Base-by-base conservation (phyloP, 495 filamentous ascomycete species). In the Darksidea phi region DNA sequence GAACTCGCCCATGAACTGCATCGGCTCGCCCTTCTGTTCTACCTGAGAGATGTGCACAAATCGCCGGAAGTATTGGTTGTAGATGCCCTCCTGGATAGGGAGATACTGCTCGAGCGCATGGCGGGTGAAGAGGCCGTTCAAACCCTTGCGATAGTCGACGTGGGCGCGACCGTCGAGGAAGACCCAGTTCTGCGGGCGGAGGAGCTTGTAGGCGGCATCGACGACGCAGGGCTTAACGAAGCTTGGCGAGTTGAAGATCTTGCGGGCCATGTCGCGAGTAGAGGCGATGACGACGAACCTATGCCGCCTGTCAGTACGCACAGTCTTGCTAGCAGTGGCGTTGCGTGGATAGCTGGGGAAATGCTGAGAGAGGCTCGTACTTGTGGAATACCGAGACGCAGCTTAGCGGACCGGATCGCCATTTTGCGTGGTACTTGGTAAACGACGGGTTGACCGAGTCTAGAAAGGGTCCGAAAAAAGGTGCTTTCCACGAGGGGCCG, bases 381-480 rank as follows among this genome's bases (percentile, higher is more conserved):
- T 98, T 98, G 83, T 98, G 94, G 79, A 98, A 98, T 61, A 98
- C 91, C 12, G 91, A 96, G 59, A 98, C 93, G 76, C 94, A 98
- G 78, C 92, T 96, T 68, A 98, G 80, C 12, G 86, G 84, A 13
- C 89, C 94, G 72, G 89, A 94, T 67, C 84, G 70, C 93, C 93
- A 98, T 82, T 98, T 96, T 28, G 81, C 86, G 71, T 89, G 79
- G 75, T 98, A 98, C 67, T 90, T 84, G 61, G 85, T 82, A 76
- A 97, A 97, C 59, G 93, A 89, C 48, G 94, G 94, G 70, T 96
- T 86, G 50, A 98, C 78, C 17, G 92, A 96, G 71, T 95, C 76
- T 42, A 97, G 80, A 75, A 98, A 98, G 8, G 94, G 94, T 18
- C 94, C 94, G 76, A 97, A 94, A 69, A 98, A 97, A 18, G 94